Conservation (phyloP, 495 filamentous ascomycete species). For the Recurvomyces mirabilis region DNA sequence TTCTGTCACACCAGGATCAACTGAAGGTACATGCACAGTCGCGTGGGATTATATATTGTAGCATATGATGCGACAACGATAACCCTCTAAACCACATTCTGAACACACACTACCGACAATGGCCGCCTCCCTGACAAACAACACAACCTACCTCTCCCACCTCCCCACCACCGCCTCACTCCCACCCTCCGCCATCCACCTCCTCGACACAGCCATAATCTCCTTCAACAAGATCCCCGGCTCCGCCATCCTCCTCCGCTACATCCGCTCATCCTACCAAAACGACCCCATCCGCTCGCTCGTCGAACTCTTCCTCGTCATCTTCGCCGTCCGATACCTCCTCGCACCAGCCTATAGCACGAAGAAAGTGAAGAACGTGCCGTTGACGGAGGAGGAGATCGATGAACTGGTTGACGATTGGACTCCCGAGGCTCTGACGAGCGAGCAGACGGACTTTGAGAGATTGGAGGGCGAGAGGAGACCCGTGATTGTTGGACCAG, state of each 20-base stretch:
- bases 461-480: conserved; percentile 72
- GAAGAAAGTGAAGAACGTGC: conserved; percentile 72
- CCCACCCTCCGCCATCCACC: conserved; percentile 11
- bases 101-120: conserved; percentile 9
- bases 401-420: conserved; percentile 96
- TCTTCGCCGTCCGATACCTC: conserved; percentile 91
- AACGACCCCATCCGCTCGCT: conserved; percentile 89
- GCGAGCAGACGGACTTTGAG: conserved; percentile 57
- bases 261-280: conserved; percentile 93
- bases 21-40: too few species aligned
- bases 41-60: too few species aligned
- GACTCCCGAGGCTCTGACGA: conserved; percentile 86
- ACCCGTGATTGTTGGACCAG: conserved; percentile 70
- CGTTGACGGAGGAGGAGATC: conserved; percentile 88
- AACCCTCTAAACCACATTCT: too few species aligned
- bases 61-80: too few species aligned
- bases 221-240: conserved; percentile 80
- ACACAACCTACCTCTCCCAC: conserved; percentile 6
- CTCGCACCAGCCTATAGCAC: conserved; percentile 85
- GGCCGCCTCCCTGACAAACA: conserved; percentile 4
- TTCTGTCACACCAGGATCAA: too few species aligned
- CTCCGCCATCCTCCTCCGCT: conserved; percentile 85
- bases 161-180: conserved; percentile 14
- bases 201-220: conserved; percentile 17
- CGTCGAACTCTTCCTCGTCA: conserved; percentile 85